A percentile compares a stretch with the other conserved stretches of the same genome.
phyloP scores from a whole-genome alignment of 2,329 filamentous ascomycete genomes.

The Penicillium olsonii region DNA sequence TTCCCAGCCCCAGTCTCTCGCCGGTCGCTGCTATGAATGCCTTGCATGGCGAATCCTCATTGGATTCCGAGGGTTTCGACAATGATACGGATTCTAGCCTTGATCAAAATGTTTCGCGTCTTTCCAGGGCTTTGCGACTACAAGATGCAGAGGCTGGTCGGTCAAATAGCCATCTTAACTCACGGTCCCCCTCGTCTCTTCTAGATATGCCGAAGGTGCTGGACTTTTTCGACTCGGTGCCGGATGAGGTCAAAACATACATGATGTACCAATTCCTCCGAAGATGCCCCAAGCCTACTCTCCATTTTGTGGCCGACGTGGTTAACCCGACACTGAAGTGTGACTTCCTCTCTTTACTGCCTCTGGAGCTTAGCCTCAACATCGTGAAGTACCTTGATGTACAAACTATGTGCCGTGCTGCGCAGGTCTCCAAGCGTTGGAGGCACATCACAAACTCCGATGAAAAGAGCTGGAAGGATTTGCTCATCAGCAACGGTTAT shows the following conservation, averaged over 20 bases:
- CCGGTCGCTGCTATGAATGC: slow-evolving; percentile 77
- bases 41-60: slow-evolving; percentile 45
- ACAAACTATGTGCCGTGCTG: slow-evolving; percentile 81
- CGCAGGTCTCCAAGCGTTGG: slow-evolving; percentile 94
- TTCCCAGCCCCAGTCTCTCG: slow-evolving; percentile 92
- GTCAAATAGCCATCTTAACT: slow-evolving; percentile 15
- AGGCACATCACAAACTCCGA: slow-evolving; percentile 86
- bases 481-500: slow-evolving; percentile 84
- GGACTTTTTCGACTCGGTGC: slow-evolving; percentile 87
- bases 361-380: slow-evolving; percentile 82
- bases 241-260: slow-evolving; percentile 87
- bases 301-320: slow-evolving; percentile 84
- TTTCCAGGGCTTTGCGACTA: slow-evolving; percentile 22
- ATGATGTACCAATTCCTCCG: slow-evolving; percentile 95
- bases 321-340: slow-evolving; percentile 95
- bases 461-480: slow-evolving; percentile 92
- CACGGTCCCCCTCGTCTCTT: slow-evolving; percentile 47
- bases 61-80: slow-evolving; percentile 44
- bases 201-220: slow-evolving; percentile 85
- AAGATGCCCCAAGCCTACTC: slow-evolving; percentile 80
- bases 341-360: slow-evolving; percentile 83
- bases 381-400: slow-evolving; percentile 84
- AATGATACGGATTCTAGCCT: slow-evolving; percentile 46
- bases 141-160: slow-evolving; percentile 18
- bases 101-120: slow-evolving; percentile 38